Conservation (phyloP, 2,329 filamentous ascomycete species). For the Penicillium concentricum region DNA sequence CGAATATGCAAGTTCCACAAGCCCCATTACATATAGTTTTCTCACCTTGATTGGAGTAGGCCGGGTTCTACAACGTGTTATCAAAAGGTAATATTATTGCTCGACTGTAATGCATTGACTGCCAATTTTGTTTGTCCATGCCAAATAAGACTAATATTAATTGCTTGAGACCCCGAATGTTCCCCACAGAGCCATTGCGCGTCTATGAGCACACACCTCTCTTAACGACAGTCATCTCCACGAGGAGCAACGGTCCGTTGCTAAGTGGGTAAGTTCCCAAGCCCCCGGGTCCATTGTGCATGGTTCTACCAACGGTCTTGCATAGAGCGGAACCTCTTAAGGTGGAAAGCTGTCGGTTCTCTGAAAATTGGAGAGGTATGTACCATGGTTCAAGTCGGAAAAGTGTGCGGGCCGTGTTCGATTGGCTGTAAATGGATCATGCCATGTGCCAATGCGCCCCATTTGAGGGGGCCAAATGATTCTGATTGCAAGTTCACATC, state of each 20-base stretch:
- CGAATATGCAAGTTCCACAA: background rate
- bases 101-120: background rate
- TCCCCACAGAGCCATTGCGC: background rate
- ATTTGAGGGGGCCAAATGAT: background rate
- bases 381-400: background rate
- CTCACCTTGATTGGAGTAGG: background rate
- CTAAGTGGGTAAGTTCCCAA: slow-evolving; percentile 1
- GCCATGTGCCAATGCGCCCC: background rate
- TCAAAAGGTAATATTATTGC: background rate
- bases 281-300: background rate
- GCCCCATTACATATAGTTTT: background rate
- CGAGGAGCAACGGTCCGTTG: background rate
- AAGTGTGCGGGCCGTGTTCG: background rate
- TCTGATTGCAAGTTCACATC: background rate
- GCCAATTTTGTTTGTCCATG: background rate
- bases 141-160: background rate
- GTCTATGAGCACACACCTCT: background rate
- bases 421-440: slow-evolving; percentile 1
- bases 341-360: too few relatives aligned
- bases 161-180: background rate
- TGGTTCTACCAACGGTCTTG: background rate
- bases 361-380: background rate
- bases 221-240: background rate
- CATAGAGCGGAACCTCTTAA: background rate
- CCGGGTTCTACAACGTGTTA: background rate